These are phyloP conservation scores for Cutaneotrichosporon daszewskae DNA, from an alignment of 1,284 basidiomycete genomes.

Conservation along the genomic window DNA sequence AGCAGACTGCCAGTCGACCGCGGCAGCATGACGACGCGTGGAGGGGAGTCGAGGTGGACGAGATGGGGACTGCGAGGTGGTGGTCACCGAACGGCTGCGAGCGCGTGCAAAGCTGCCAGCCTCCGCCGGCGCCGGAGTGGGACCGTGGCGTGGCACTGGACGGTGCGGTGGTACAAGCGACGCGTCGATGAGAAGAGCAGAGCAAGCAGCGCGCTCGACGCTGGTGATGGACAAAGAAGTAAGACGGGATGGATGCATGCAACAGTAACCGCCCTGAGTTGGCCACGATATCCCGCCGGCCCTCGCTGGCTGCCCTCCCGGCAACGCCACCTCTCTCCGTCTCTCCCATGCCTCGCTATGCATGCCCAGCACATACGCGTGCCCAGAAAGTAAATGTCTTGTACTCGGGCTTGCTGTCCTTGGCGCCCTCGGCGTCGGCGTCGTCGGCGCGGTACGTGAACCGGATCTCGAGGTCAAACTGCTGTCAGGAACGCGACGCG, in stretches of 20 bases:
- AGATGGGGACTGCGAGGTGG: too few species aligned
- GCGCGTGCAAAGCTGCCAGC: too few species aligned
- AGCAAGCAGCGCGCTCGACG: too few species aligned
- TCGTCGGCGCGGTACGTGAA: slow-evolving; percentile 90
- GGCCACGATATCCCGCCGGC: too few species aligned
- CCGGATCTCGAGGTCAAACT: slow-evolving; percentile 88
- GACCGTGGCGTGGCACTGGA: too few species aligned
- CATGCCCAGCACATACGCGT: slow-evolving; percentile 32
- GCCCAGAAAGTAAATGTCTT: slow-evolving; percentile 47
- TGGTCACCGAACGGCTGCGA: too few species aligned
- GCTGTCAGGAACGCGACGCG: slow-evolving; percentile 3
- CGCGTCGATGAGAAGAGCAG: too few species aligned
- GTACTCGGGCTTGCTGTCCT: slow-evolving; percentile 34
- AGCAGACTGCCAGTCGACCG: slow-evolving; percentile 1
- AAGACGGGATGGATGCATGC: neutral
- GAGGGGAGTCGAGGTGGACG: neutral
- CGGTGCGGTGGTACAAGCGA: too few species aligned
- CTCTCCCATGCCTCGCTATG: neutral
- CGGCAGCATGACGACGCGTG: neutral
- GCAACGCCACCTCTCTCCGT: neutral
- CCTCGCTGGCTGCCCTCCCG: too few species aligned
- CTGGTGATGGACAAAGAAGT: neutral
- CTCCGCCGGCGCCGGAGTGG: too few species aligned
- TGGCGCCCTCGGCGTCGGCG: slow-evolving; percentile 16
- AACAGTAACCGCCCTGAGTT: too few species aligned